Evolutionary conservation across 176 grass and related monocot species (phyloP).

Genomic region (Carex scoparia): DNA sequence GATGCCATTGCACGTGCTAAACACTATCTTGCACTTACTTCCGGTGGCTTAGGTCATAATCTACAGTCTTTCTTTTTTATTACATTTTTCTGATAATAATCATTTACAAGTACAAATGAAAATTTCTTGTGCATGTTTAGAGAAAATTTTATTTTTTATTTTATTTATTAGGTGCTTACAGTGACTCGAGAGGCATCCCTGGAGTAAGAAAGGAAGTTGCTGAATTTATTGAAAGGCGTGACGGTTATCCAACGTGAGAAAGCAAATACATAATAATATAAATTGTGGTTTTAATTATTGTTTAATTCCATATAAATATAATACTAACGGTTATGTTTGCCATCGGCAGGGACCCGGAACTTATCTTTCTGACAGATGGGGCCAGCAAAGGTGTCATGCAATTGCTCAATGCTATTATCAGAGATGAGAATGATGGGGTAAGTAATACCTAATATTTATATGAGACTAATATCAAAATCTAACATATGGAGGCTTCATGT

Average conservation of each 20-base stretch:
- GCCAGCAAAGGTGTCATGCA: constrained; percentile 99
- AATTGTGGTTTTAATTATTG: not conserved
- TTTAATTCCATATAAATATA: not conserved
- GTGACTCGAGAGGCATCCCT: constrained; percentile 93
- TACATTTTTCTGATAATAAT: not conserved
- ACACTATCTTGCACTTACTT: constrained; percentile 78
- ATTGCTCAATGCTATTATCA: constrained; percentile 74
- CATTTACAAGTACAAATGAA: not conserved
- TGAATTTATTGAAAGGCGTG: constrained; percentile 85
- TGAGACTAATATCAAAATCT: too few species aligned
- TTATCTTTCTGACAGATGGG: constrained; percentile 91
- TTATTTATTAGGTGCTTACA: constrained; percentile 77
- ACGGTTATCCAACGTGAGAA: constrained; percentile 86
- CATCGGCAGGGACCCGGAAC: constrained; percentile 80
- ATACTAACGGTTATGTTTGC: not conserved
- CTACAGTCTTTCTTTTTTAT: not conserved
- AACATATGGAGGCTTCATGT: too few species aligned
- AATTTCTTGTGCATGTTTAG: not conserved
- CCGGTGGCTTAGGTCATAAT: constrained; percentile 76
- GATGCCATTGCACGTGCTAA: constrained; percentile 91
- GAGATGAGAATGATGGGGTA: constrained; percentile 88
- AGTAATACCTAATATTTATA: not conserved
- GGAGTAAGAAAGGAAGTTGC: constrained; percentile 96
- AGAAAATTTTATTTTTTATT: not conserved
- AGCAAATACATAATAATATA: not conserved